These are phyloP conservation scores for Calonectria leucothoes DNA, from an alignment of 2,329 filamentous ascomycete genomes.

Conservation along the genomic window DNA sequence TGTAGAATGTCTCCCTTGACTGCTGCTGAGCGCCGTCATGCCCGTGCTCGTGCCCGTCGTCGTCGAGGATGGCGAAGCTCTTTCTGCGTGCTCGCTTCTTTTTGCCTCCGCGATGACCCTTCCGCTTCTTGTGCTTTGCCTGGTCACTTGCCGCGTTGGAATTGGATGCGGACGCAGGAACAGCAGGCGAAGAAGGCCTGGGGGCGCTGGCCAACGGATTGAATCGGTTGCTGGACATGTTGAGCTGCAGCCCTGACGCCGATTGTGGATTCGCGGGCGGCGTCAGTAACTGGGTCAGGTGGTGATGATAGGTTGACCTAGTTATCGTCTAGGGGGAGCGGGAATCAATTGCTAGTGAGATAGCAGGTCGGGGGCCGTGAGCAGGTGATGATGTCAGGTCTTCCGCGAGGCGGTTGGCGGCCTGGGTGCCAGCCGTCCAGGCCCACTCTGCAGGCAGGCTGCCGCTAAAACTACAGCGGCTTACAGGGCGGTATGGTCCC, in stretches of 20 bases:
- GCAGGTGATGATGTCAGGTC: slow-evolving; percentile 44
- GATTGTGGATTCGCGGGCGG: background rate
- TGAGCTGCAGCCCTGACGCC: slow-evolving; percentile 23
- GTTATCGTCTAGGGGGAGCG: slow-evolving; percentile 13
- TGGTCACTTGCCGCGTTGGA: slow-evolving; percentile 25
- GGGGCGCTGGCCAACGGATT: slow-evolving; percentile 36
- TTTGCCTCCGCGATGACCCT: slow-evolving; percentile 81
- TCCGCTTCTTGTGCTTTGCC: slow-evolving; percentile 66
- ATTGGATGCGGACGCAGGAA: slow-evolving; percentile 26
- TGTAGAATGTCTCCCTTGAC: slow-evolving; percentile 59
- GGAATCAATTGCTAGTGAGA: slow-evolving; percentile 16
- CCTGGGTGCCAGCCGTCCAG: background rate
- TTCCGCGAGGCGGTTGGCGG: background rate
- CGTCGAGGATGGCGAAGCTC: slow-evolving; percentile 78
- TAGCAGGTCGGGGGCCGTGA: background rate
- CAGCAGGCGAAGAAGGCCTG: slow-evolving; percentile 26
- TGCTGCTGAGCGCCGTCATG: slow-evolving; percentile 51
- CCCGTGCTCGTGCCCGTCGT: slow-evolving; percentile 61
- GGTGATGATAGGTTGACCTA: slow-evolving; percentile 3
- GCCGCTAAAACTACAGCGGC: slow-evolving; percentile 7
- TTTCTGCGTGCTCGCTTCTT: slow-evolving; percentile 81
- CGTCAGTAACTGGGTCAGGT: slow-evolving; percentile 1
- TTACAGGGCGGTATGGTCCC: slow-evolving; percentile 4
- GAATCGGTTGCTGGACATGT: slow-evolving; percentile 49
- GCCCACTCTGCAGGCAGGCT: background rate